Conservation (phyloP, 2,329 filamentous ascomycete species). For the Cytospora mali region DNA sequence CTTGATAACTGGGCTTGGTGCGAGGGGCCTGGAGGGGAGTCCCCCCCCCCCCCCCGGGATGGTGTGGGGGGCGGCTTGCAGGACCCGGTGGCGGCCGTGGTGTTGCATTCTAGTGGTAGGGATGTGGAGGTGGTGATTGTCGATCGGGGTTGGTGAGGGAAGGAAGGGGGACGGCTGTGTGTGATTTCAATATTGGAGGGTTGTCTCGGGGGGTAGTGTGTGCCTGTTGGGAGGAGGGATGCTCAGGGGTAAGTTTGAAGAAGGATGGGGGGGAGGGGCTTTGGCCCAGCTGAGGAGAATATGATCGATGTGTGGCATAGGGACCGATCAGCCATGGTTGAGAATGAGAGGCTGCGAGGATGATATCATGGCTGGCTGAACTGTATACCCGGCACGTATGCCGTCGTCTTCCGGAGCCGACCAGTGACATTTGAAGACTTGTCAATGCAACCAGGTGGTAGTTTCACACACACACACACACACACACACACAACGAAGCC, state of each 20-base stretch:
- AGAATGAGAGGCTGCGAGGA: not conserved
- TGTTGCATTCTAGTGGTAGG: slow-evolving; percentile 40
- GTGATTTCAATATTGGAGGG: slow-evolving; percentile 6
- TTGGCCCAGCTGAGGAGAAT: slow-evolving; percentile 6
- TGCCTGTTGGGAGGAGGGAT: not conserved
- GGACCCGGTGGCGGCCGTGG: too few species aligned
- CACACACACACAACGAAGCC: too few species aligned
- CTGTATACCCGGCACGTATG: too few species aligned
- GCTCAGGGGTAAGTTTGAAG: slow-evolving; percentile 3
- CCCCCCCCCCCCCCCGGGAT: too few species aligned
- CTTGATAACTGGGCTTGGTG: too few species aligned
- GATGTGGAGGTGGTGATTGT: slow-evolving; percentile 48
- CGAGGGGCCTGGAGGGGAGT: too few species aligned
- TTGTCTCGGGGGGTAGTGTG: not conserved
- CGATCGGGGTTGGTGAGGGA: slow-evolving; percentile 45
- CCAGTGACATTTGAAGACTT: too few species aligned
- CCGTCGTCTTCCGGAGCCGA: too few species aligned
- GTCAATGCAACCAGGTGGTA: too few species aligned
- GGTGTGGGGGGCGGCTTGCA: too few species aligned
- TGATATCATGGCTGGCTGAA: too few species aligned
- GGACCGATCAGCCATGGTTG: slow-evolving; percentile 21
- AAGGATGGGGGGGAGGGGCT: slow-evolving; percentile 7
- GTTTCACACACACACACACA: too few species aligned
- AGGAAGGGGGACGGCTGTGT: slow-evolving; percentile 35
- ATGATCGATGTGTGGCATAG: slow-evolving; percentile 18